Conservation (phyloP, 352 stramenopile genomes). For the Phytopythium cucurbitacearum region DNA sequence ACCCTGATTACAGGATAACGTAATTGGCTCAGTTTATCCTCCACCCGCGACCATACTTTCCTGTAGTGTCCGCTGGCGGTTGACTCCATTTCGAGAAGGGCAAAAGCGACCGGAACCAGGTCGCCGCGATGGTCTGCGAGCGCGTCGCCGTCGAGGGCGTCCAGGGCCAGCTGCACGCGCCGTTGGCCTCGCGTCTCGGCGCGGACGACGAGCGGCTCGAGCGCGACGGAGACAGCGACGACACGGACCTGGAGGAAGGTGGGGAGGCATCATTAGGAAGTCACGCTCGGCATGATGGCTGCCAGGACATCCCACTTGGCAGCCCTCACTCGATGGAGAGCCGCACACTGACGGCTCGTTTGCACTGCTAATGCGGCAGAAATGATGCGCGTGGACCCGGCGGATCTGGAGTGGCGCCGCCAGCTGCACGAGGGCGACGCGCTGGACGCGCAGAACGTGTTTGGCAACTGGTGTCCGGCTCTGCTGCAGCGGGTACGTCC, state of each 20-base stretch:
- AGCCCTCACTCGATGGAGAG: too few relatives aligned
- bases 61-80: not conserved
- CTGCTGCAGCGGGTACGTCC: conserved; percentile 33
- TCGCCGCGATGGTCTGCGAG: conserved; percentile 49
- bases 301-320: too few relatives aligned
- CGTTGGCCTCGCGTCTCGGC: conserved; percentile 8
- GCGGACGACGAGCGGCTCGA: conserved; percentile 15
- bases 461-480: conserved; percentile 82
- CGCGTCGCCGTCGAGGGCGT: conserved; percentile 12
- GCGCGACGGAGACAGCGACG: conserved; percentile 33
- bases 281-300: not conserved
- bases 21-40: too few relatives aligned
- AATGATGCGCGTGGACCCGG: conserved; percentile 77
- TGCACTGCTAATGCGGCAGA: conserved; percentile 20
- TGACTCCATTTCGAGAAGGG: not conserved
- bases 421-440: conserved; percentile 61
- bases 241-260: conserved; percentile 82
- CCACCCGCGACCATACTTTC: not conserved
- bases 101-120: not conserved
- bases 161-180: conserved; percentile 1
- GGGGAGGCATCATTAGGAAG: not conserved
- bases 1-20: too few relatives aligned
- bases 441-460: conserved; percentile 76
- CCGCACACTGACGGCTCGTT: not conserved
- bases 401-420: conserved; percentile 64